Percentiles rank a stretch among this genome's conserved stretches.
Evolutionary conservation across 2,329 filamentous ascomycete genomes (phyloP).

Genomic region (Aspergillus fumigatiaffinis): DNA sequence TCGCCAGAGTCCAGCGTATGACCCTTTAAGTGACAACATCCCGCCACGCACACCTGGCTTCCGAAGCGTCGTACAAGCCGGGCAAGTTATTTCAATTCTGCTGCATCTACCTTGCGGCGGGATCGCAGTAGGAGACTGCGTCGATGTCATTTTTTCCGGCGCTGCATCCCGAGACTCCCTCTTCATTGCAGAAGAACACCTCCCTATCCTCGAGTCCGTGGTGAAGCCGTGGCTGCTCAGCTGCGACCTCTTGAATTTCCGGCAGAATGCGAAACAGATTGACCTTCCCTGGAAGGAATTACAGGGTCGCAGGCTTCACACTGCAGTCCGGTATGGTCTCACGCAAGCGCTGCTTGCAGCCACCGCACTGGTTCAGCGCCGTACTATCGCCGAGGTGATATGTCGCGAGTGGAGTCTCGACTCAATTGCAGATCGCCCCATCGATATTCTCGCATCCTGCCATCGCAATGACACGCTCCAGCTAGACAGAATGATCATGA

Average conservation of each 20-base stretch:
- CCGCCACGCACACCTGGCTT: slow-evolving; percentile 12
- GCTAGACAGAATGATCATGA: slow-evolving; percentile 19
- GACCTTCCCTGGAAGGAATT: not conserved
- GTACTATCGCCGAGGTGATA: slow-evolving; percentile 13
- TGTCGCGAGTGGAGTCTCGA: slow-evolving; percentile 12
- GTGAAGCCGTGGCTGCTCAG: slow-evolving; percentile 12
- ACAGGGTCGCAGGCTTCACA: slow-evolving; percentile 7
- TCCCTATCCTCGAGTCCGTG: slow-evolving; percentile 8
- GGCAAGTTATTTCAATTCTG: slow-evolving; percentile 14
- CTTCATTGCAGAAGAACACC: slow-evolving; percentile 13
- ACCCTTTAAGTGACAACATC: slow-evolving; percentile 10
- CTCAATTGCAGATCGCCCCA: slow-evolving; percentile 3
- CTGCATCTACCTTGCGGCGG: slow-evolving; percentile 10
- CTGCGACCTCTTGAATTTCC: slow-evolving; percentile 12
- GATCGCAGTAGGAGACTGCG: slow-evolving; percentile 15
- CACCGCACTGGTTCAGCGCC: slow-evolving; percentile 8
- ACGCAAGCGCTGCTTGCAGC: slow-evolving; percentile 14
- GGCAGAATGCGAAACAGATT: too few species aligned
- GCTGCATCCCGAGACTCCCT: slow-evolving; percentile 15
- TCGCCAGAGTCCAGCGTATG: slow-evolving; percentile 12
- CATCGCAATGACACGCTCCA: slow-evolving; percentile 15
- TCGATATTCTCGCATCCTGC: slow-evolving; percentile 16
- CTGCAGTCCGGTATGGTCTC: slow-evolving; percentile 14
- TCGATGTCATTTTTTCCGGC: slow-evolving; percentile 19
- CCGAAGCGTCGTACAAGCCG: slow-evolving; percentile 13